Conservation (phyloP, 208 protist genomes). For the Lotmaria passim region DNA sequence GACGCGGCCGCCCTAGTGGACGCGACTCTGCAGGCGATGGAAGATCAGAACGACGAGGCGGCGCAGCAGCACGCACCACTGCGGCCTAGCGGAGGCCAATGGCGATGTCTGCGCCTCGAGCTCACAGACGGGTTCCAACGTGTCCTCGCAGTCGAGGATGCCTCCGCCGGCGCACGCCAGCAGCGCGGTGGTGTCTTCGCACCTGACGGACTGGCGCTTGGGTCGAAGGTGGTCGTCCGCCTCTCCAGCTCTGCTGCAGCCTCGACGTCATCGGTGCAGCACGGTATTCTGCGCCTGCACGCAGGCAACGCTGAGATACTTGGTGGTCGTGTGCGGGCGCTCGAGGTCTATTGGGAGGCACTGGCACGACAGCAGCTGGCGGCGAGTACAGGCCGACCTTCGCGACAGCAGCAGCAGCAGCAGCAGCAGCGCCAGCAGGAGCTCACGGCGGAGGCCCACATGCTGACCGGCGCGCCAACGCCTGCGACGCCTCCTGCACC, state of each 20-base stretch:
- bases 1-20: slow-evolving; percentile 31
- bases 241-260: too few species aligned
- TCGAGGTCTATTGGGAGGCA: slow-evolving; percentile 53
- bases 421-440: not conserved
- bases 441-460: too few species aligned
- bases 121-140: slow-evolving; percentile 79
- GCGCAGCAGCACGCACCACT: slow-evolving; percentile 36
- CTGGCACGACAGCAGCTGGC: slow-evolving; percentile 42
- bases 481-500: not conserved
- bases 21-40: slow-evolving; percentile 39
- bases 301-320: slow-evolving; percentile 49
- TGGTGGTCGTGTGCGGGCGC: slow-evolving; percentile 52
- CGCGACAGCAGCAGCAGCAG: slow-evolving; percentile 18
- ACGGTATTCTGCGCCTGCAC: slow-evolving; percentile 59
- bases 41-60: slow-evolving; percentile 40
- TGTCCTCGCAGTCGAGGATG: slow-evolving; percentile 61
- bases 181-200: slow-evolving; percentile 32
- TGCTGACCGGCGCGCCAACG: too few species aligned
- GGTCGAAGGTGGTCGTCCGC: slow-evolving; percentile 54
- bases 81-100: slow-evolving; percentile 42
- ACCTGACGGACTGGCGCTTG: slow-evolving; percentile 52
- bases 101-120: slow-evolving; percentile 52
- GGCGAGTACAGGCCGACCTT: slow-evolving; percentile 50
- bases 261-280: slow-evolving; percentile 13
- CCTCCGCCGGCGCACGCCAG: slow-evolving; percentile 17